Conservation (phyloP, 352 stramenopile genomes). For the Globisporangium paddicum region DNA sequence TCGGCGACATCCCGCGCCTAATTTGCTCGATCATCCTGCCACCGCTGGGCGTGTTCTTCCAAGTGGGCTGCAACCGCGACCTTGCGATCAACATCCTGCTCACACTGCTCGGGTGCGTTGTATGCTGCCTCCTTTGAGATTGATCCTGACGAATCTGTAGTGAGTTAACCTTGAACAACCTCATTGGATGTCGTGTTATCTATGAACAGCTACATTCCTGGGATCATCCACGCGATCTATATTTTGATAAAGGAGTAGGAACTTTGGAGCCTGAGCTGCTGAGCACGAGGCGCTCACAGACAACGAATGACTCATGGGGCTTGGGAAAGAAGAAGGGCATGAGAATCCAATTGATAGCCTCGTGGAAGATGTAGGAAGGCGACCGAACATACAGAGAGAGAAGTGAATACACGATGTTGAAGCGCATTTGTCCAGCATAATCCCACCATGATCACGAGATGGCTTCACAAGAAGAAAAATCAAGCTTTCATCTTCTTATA, state of each 20-base stretch:
- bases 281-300: no score
- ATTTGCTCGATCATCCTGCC: constrained; percentile 67
- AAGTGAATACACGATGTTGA: no score
- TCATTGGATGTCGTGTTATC: neutral
- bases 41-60: constrained; percentile 35
- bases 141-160: neutral
- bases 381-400: no score
- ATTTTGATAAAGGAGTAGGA: constrained; percentile 61
- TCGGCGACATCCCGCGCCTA: constrained; percentile 59
- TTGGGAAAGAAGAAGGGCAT: no score
- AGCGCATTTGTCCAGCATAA: no score
- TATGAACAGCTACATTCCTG: constrained; percentile 45
- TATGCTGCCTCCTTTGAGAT: neutral
- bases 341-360: no score
- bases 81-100: constrained; percentile 68
- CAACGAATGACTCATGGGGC: no score
- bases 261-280: no score
- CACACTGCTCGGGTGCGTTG: constrained; percentile 45
- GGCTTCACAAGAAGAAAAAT: no score
- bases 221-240: constrained; percentile 71
- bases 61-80: constrained; percentile 30
- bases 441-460: no score
- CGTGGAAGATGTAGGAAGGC: no score
- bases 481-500: no score
- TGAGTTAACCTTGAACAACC: neutral